Evolutionary conservation across 2,329 filamentous ascomycete genomes (phyloP).

Genomic region (Calonectria henricotiae): DNA sequence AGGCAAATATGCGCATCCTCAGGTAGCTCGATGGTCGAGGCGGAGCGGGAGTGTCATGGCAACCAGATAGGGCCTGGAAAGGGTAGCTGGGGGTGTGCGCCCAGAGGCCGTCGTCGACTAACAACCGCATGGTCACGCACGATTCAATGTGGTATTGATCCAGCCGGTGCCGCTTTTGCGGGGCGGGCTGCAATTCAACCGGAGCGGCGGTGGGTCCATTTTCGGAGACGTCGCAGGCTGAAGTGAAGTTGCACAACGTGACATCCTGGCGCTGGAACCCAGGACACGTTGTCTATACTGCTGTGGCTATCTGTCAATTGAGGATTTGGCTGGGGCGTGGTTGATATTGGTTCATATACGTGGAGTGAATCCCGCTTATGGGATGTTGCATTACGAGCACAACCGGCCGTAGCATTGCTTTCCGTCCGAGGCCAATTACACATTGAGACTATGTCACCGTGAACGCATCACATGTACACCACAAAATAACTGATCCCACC

Average conservation of each 20-base stretch:
- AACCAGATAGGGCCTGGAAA: not conserved
- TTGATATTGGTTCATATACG: not conserved
- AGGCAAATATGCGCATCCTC: slow-evolving; percentile 7
- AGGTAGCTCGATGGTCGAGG: not conserved
- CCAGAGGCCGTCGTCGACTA: slow-evolving; percentile 11
- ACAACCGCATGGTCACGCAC: slow-evolving; percentile 33
- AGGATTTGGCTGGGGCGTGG: not conserved
- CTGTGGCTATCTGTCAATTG: not conserved
- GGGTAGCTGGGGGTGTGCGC: slow-evolving; percentile 16
- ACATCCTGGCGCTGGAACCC: not conserved
- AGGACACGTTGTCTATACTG: not conserved
- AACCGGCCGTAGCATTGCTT: not conserved
- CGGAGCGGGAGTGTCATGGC: slow-evolving; percentile 29
- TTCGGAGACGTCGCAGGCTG: slow-evolving; percentile 7
- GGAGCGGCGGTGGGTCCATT: slow-evolving; percentile 43
- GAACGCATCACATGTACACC: not conserved
- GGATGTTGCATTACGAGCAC: not conserved
- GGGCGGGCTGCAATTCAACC: slow-evolving; percentile 51
- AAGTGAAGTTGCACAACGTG: not conserved
- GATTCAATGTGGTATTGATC: slow-evolving; percentile 40
- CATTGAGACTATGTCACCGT: not conserved
- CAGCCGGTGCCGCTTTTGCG: slow-evolving; percentile 47
- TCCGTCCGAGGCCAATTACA: not conserved
- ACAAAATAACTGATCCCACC: not conserved
- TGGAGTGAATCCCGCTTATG: not conserved